Evolutionary conservation across 306 rosid species (phyloP), one percentile per base, ranked within the genome.

Genomic region (Malus sylvestris): DNA sequence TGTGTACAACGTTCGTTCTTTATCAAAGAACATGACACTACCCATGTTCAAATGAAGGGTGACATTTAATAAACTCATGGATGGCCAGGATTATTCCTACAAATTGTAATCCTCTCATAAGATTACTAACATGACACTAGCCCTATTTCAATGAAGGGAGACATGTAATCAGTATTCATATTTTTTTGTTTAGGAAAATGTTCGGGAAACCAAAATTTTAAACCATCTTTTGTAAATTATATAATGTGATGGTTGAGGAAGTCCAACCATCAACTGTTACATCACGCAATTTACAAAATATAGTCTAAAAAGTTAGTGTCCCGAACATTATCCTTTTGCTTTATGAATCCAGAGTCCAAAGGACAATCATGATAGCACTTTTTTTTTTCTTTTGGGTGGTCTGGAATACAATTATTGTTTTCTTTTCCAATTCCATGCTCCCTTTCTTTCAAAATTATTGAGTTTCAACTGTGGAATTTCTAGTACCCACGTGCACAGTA

Each of bases 341-440:
- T 49, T 49, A 4, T 1, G 53, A 49, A 18, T 22, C 53, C 63
- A 61, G 23, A 7, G 38, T 38, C 33, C 55, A 23, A 71, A 65
- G 65, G 20, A 71, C 29, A 40, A 46, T 72, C 58, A 82, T 67
- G 23, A 72, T 57, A 72, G 0, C 60, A 55, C 13, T 62, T 82
- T 29, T 8, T 8, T 61, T n/a, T 22, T 25, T 40, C 40, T 29
- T 62, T 22, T 73, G 63, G 32, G 51, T 59, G 64, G 46, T 71
- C 30, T 29, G 38, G 40, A 65, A 45, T 78, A 23, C 55, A 74
- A 57, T 70, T 22, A 70, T 75, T 49, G 66, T 65, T 78, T 82
- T 32, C 70, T 35, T 72, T 66, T 83, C 83, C 80, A 70, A 27
- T 63, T 63, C 57, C 80, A 65, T 70, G 78, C 74, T 70, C 60